These are phyloP conservation scores for Excoecaria cochinchinensis DNA, from an alignment of 345 rosid species.

Conservation along the genomic window DNA sequence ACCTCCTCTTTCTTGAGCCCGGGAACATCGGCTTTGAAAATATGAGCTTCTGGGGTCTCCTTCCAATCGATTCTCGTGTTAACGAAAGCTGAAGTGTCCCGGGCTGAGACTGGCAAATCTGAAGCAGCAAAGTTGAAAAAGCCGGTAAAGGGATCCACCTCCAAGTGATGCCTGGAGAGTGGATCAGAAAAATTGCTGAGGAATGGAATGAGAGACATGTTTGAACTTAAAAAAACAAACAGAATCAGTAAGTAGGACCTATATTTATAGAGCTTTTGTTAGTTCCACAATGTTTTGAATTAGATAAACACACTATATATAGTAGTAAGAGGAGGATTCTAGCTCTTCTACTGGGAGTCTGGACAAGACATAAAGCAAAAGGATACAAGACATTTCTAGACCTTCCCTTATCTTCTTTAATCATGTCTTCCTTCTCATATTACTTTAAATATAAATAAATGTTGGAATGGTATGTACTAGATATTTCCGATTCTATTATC, in stretches of 20 bases:
- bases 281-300: not conserved
- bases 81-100: slow-evolving; percentile 18
- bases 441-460: not conserved
- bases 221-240: not conserved
- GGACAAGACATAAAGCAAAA: not conserved
- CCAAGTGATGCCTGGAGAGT: slow-evolving; percentile 17
- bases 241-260: not conserved
- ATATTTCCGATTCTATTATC: not conserved
- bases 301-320: not conserved
- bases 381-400: slow-evolving; percentile 8
- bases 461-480: not conserved
- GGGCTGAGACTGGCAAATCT: not conserved
- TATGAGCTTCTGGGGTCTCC: slow-evolving; percentile 29
- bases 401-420: not conserved
- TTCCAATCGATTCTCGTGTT: slow-evolving; percentile 27
- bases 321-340: slow-evolving; percentile 20
- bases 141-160: slow-evolving; percentile 14
- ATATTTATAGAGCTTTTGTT: not conserved
- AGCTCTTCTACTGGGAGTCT: not conserved
- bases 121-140: not conserved
- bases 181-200: slow-evolving; percentile 22
- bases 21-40: slow-evolving; percentile 29
- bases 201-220: slow-evolving; percentile 26
- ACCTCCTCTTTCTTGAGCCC: slow-evolving; percentile 26
- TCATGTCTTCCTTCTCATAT: not conserved